phyloP scores from a whole-genome alignment of 2,329 filamentous ascomycete genomes.

The Epichloe coenophiala region DNA sequence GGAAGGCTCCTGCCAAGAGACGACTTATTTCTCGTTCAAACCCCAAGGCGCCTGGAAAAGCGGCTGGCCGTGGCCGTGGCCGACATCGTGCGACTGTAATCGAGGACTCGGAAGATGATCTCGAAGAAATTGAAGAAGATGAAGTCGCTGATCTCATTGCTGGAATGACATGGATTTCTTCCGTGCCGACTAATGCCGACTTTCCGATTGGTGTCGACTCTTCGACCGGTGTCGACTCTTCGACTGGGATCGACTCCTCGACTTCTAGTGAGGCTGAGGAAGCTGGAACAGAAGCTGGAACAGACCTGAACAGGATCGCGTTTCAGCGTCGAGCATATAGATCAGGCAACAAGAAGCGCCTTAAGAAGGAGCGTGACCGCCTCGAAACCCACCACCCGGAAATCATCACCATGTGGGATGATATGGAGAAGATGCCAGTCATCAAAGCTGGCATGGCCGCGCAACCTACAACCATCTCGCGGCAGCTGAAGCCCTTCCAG shows the following conservation, averaged over 20 bases:
- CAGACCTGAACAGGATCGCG: constrained; percentile 10
- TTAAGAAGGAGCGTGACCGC: constrained; percentile 42
- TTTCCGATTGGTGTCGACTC: not conserved
- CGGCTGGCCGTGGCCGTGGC: not conserved
- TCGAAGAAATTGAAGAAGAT: not conserved
- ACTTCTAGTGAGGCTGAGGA: constrained; percentile 12
- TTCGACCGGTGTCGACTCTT: constrained; percentile 5
- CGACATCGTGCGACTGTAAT: not conserved
- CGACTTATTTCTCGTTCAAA: not conserved
- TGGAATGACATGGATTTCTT: constrained; percentile 2
- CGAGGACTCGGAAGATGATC: constrained; percentile 1
- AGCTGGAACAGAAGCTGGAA: too few species aligned
- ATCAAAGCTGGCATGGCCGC: constrained; percentile 39
- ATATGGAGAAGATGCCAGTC: constrained; percentile 53
- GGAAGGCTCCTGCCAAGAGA: not conserved
- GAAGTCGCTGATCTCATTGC: not conserved
- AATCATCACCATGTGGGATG: constrained; percentile 73
- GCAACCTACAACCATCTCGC: constrained; percentile 58
- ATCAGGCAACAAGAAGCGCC: constrained; percentile 13
- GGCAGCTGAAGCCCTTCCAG: constrained; percentile 84
- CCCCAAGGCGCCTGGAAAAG: not conserved
- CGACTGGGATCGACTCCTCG: constrained; percentile 5
- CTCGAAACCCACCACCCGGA: constrained; percentile 67
- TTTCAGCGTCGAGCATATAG: constrained; percentile 22
- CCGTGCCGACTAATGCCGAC: constrained; percentile 1